These are phyloP conservation scores for Trypanosoma boissoni DNA, from an alignment of 208 protist genomes.

Conservation along the genomic window DNA sequence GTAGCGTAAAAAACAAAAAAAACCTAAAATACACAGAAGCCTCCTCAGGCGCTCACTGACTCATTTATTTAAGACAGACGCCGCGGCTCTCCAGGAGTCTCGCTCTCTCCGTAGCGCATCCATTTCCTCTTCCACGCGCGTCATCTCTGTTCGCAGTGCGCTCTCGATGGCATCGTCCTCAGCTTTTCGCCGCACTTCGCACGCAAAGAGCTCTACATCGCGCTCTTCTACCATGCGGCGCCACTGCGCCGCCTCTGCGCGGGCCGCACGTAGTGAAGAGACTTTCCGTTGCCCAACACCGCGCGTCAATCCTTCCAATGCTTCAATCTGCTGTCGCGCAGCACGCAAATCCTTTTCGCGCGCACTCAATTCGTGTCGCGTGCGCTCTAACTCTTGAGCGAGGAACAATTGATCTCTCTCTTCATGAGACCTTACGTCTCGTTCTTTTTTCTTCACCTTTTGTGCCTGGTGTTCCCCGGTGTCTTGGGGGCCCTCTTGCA, in stretches of 20 bases:
- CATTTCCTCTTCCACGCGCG: conserved; percentile 28
- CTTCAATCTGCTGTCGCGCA: background rate
- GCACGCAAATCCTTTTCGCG: conserved; percentile 9
- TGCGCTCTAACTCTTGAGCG: conserved; percentile 14
- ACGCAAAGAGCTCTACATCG: background rate
- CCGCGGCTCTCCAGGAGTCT: conserved; percentile 29
- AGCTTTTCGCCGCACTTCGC: background rate
- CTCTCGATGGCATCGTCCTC: conserved; percentile 23
- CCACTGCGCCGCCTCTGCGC: conserved; percentile 20
- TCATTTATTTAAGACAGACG: too few species aligned
- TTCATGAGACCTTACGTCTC: too few species aligned
- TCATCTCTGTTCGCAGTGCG: conserved; percentile 20
- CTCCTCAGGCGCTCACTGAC: too few species aligned
- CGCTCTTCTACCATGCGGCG: conserved; percentile 22
- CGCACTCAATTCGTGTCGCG: conserved; percentile 1
- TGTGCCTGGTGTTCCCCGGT: too few species aligned
- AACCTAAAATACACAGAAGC: background rate
- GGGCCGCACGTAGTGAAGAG: conserved; percentile 28
- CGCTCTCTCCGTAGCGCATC: conserved; percentile 22
- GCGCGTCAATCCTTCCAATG: conserved; percentile 9
- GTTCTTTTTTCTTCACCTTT: too few species aligned
- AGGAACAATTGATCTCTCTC: conserved; percentile 2
- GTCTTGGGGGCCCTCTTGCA: too few species aligned
- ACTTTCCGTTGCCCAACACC: conserved; percentile 27
- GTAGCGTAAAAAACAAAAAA: background rate